Percentiles rank a stretch among this genome's conserved stretches.
phyloP scores from a whole-genome alignment of 23 red algal genomes.

The Chondrus crispus region DNA sequence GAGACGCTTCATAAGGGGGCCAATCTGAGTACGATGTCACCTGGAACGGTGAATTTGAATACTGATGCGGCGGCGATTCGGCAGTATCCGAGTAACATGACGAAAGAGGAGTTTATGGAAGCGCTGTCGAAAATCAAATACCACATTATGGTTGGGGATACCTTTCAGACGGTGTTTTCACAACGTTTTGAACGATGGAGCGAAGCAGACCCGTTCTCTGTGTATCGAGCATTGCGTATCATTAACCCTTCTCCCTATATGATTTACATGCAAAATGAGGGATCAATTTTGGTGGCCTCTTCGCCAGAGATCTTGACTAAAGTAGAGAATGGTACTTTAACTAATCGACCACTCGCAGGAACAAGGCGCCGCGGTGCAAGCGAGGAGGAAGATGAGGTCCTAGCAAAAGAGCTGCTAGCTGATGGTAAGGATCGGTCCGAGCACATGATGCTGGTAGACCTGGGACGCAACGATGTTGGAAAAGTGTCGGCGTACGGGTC shows the following conservation, averaged over 20 bases:
- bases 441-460: slow-evolving; percentile 99
- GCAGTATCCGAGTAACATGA: slow-evolving; percentile 83
- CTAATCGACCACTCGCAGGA: slow-evolving; percentile 96
- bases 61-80: slow-evolving; percentile 34
- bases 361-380: slow-evolving; percentile 79
- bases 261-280: slow-evolving; percentile 90
- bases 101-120: slow-evolving; percentile 83
- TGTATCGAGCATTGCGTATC: slow-evolving; percentile 92
- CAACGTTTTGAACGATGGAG: slow-evolving; percentile 95
- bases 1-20: slow-evolving; percentile 7
- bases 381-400: slow-evolving; percentile 79
- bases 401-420: slow-evolving; percentile 82
- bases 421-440: slow-evolving; percentile 92
- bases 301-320: slow-evolving; percentile 95
- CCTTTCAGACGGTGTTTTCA: slow-evolving; percentile 95
- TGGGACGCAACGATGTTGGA: slow-evolving; percentile 97
- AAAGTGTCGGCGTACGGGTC: slow-evolving; percentile 81
- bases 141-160: slow-evolving; percentile 85
- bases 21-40: slow-evolving; percentile 28
- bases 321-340: slow-evolving; percentile 67
- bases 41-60: slow-evolving; percentile 66
- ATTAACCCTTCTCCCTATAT: slow-evolving; percentile 99
- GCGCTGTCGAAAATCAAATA: slow-evolving; percentile 69
- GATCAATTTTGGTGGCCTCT: slow-evolving; percentile 83
- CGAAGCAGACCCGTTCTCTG: slow-evolving; percentile 72